Conservation (phyloP, 1,284 basidiomycete genomes). For the Fomitiporia mediterranea region DNA sequence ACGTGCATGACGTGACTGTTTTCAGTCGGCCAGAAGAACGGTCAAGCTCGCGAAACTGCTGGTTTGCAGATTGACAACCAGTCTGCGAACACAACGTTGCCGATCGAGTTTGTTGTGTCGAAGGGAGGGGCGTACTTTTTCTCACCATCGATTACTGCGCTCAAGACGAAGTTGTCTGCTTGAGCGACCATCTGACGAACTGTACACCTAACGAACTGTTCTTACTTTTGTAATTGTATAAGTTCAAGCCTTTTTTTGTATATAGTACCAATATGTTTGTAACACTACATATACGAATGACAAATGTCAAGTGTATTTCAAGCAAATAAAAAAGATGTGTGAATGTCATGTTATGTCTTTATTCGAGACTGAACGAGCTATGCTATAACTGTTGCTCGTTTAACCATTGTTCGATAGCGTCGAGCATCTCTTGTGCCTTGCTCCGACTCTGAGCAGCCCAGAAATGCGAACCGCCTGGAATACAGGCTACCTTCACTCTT, state of each 20-base stretch:
- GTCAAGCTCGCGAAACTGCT: constrained; percentile 31
- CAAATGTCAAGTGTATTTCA: too few relatives aligned
- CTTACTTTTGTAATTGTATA: too few relatives aligned
- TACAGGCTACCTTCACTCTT: not conserved
- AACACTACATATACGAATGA: too few relatives aligned
- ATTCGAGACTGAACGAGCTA: not conserved
- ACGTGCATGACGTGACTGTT: not conserved
- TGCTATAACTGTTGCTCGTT: not conserved
- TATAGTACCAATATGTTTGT: too few relatives aligned
- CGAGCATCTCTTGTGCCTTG: constrained; percentile 24
- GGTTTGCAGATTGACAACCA: constrained; percentile 39
- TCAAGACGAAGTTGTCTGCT: constrained; percentile 26
- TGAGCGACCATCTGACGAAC: too few relatives aligned
- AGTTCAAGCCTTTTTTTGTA: too few relatives aligned
- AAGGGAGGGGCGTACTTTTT: constrained; percentile 43
- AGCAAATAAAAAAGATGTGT: too few relatives aligned
- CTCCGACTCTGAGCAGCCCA: constrained; percentile 31
- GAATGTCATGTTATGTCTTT: not conserved
- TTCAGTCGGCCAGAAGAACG: constrained; percentile 42
- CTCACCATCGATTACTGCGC: constrained; percentile 36
- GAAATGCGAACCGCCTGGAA: constrained; percentile 35
- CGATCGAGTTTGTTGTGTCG: constrained; percentile 32
- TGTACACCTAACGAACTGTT: too few relatives aligned
- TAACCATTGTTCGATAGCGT: constrained; percentile 5
- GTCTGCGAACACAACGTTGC: constrained; percentile 26